Evolutionary conservation across 192 early-diverging fungal genomes (phyloP).

Genomic region (Pilobolus umbonatus): DNA sequence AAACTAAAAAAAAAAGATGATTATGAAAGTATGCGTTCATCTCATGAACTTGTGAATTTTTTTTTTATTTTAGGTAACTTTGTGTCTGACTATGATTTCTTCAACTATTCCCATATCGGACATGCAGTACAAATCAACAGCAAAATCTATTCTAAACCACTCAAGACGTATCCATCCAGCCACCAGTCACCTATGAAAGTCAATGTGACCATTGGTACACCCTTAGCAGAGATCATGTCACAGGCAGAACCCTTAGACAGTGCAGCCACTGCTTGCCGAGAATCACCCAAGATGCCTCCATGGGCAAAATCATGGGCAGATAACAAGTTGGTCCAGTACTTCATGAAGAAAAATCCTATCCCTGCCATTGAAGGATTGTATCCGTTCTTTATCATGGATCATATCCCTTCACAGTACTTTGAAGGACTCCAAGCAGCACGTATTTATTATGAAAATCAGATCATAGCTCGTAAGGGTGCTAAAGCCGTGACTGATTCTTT

Average conservation of each 20-base stretch:
- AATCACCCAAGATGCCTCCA: constrained; percentile 1
- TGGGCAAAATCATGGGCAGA: too few relatives aligned
- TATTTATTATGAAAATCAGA: constrained; percentile 15
- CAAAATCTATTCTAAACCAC: constrained; percentile 3
- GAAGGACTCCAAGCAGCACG: constrained; percentile 15
- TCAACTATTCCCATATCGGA: constrained; percentile 33
- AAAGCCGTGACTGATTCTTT: not conserved
- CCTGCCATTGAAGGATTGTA: constrained; percentile 18
- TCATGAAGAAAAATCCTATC: too few relatives aligned
- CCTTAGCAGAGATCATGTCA: not conserved
- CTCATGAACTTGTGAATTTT: not conserved
- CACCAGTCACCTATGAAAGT: constrained; percentile 25
- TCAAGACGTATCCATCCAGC: constrained; percentile 17
- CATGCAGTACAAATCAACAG: constrained; percentile 14
- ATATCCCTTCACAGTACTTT: constrained; percentile 24
- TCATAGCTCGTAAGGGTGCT: too few relatives aligned
- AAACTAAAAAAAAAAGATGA: not conserved
- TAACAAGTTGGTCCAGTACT: too few relatives aligned
- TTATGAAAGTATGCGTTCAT: not conserved
- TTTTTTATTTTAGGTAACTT: constrained; percentile 4
- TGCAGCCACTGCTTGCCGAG: not conserved
- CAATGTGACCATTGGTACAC: constrained; percentile 9
- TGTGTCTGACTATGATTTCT: constrained; percentile 17
- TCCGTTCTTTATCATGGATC: constrained; percentile 24
- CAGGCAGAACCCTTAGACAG: not conserved